Evolutionary conservation across 225 moss, liverwort and hornwort genomes (phyloP).

Genomic region (Climacium dendroides): DNA sequence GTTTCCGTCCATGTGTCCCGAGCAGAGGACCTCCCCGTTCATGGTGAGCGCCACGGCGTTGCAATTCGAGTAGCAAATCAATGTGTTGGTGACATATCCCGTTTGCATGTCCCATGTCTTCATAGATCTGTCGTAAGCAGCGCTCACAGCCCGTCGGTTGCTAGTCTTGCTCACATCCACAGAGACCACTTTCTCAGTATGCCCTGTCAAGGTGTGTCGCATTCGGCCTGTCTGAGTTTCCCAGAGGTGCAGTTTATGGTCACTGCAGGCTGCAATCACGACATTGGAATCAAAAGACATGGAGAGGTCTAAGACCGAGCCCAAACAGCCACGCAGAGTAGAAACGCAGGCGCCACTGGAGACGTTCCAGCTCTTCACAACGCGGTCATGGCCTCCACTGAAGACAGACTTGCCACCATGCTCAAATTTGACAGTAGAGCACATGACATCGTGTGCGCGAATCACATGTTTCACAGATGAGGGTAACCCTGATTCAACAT

Average conservation of each 20-base stretch:
- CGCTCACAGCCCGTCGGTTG: slow-evolving; percentile 65
- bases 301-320: slow-evolving; percentile 71
- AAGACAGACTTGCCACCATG: slow-evolving; percentile 27
- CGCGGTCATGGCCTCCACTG: slow-evolving; percentile 64
- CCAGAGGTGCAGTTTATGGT: slow-evolving; percentile 83
- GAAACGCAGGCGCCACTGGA: slow-evolving; percentile 10
- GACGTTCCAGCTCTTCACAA: slow-evolving; percentile 64
- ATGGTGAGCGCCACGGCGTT: slow-evolving; percentile 70
- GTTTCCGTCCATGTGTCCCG: slow-evolving; percentile 89
- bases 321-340: slow-evolving; percentile 55
- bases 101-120: slow-evolving; percentile 78
- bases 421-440: slow-evolving; percentile 40
- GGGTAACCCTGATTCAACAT: slow-evolving; percentile 55
- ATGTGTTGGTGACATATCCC: slow-evolving; percentile 68
- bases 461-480: slow-evolving; percentile 42
- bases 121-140: slow-evolving; percentile 72
- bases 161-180: slow-evolving; percentile 64
- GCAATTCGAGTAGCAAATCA: slow-evolving; percentile 83
- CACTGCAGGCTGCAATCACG: slow-evolving; percentile 71
- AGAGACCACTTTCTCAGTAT: slow-evolving; percentile 71
- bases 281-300: slow-evolving; percentile 45
- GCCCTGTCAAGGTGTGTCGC: slow-evolving; percentile 75
- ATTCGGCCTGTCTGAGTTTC: slow-evolving; percentile 56
- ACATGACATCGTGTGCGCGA: slow-evolving; percentile 53
- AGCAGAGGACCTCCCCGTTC: slow-evolving; percentile 68